phyloP scores from a whole-genome alignment of 2,329 filamentous ascomycete genomes.

The Paradendryphiella salina region DNA sequence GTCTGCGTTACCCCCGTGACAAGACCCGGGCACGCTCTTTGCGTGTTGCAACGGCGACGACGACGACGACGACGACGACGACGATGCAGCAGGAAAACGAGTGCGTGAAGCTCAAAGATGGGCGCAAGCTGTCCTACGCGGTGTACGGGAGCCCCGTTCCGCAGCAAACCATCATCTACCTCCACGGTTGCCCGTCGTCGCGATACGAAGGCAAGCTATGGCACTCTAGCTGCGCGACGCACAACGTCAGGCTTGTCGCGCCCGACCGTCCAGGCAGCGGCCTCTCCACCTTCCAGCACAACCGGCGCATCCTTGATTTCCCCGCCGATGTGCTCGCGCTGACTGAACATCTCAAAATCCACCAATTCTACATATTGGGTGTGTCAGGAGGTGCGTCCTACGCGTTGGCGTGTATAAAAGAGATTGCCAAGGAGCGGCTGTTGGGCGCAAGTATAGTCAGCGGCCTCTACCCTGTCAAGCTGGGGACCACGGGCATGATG shows the following conservation, averaged over 20 bases:
- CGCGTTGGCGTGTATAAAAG: constrained; percentile 52
- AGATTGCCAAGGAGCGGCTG: constrained; percentile 39
- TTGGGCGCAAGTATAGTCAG: constrained; percentile 31
- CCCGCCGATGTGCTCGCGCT: constrained; percentile 51
- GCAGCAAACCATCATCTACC: constrained; percentile 48
- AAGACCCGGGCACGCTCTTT: not conserved
- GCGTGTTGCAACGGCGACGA: not conserved
- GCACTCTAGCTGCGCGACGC: constrained; percentile 41
- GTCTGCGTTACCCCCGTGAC: not conserved
- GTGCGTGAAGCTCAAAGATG: constrained; percentile 38
- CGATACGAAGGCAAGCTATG: constrained; percentile 48
- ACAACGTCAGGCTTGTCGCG: constrained; percentile 47
- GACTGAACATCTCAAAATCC: constrained; percentile 47
- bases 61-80: constrained; percentile 2
- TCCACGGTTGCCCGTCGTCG: constrained; percentile 52
- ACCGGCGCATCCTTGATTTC: constrained; percentile 48
- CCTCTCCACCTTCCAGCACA: constrained; percentile 46
- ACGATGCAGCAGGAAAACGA: constrained; percentile 28
- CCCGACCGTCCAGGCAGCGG: constrained; percentile 53
- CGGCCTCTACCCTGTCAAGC: constrained; percentile 31
- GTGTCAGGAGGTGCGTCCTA: constrained; percentile 55
- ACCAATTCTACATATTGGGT: constrained; percentile 51
- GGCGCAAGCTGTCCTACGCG: constrained; percentile 51
- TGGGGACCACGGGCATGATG: constrained; percentile 37
- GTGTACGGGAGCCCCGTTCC: constrained; percentile 50